Evolutionary conservation across 2,329 filamentous ascomycete species (phyloP).

Genomic region (Cryphonectria carpinicola): DNA sequence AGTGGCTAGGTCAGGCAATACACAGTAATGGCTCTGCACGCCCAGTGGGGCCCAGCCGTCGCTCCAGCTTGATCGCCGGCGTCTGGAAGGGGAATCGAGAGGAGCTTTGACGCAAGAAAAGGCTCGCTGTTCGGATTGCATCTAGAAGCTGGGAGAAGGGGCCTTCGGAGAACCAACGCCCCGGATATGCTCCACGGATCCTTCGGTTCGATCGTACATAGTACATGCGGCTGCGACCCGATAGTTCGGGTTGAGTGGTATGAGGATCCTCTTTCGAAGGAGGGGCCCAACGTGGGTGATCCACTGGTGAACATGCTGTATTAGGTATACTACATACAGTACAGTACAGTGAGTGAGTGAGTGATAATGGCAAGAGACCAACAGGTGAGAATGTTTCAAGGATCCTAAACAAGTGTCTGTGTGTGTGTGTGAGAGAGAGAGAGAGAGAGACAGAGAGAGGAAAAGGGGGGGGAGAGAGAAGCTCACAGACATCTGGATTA

Average conservation of each 20-base stretch:
- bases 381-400: too few species aligned
- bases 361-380: background rate
- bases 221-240: constrained; percentile 17
- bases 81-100: background rate
- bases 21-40: background rate
- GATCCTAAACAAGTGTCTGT: background rate
- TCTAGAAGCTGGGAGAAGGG: background rate
- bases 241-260: constrained; percentile 18
- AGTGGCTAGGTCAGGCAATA: background rate
- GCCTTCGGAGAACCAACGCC: background rate
- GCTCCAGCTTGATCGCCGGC: background rate
- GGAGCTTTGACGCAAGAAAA: background rate
- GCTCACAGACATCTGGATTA: background rate
- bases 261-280: constrained; percentile 14
- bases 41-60: background rate
- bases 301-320: background rate
- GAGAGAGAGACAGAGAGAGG: background rate
- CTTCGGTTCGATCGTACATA: background rate
- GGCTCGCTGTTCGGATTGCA: background rate
- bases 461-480: background rate
- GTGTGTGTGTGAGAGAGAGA: background rate
- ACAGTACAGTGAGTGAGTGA: background rate
- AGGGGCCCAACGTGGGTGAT: background rate
- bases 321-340: background rate
- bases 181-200: background rate